phyloP scores from a whole-genome alignment of 2,329 filamentous ascomycete species.

The Aspergillus pseudotamarii region DNA sequence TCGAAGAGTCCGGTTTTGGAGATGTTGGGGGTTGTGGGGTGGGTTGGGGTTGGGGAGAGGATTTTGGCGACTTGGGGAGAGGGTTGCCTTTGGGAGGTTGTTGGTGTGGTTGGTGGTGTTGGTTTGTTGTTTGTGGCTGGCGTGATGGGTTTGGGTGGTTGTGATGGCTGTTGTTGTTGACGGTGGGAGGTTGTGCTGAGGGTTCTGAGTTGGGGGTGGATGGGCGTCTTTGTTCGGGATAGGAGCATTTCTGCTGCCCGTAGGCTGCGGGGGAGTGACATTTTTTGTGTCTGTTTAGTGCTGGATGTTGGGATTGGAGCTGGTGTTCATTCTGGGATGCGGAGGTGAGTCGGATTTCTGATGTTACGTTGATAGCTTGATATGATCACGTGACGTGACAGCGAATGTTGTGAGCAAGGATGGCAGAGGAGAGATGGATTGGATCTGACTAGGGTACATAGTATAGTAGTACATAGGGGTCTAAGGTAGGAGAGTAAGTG shows the following conservation, averaged over 20 bases:
- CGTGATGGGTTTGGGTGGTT: constrained; percentile 13
- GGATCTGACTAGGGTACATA: background rate
- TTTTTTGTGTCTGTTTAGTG: constrained; percentile 10
- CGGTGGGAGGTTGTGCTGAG: background rate
- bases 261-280: constrained; percentile 28
- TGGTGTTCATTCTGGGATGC: background rate
- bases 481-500: background rate
- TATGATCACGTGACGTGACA: background rate
- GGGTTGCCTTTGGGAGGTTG: background rate
- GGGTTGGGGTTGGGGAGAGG: constrained; percentile 29
- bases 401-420: background rate
- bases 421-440: background rate
- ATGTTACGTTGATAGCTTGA: background rate
- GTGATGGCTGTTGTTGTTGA: constrained; percentile 15
- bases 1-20: constrained; percentile 42
- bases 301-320: background rate
- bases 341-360: background rate
- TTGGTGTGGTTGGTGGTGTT: background rate
- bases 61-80: constrained; percentile 21
- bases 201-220: constrained; percentile 4
- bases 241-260: constrained; percentile 24
- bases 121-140: constrained; percentile 4
- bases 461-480: constrained; percentile 10
- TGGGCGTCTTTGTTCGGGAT: constrained; percentile 14
- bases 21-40: constrained; percentile 40